Evolutionary conservation across 2,329 filamentous ascomycete genomes (phyloP).

Genomic region (Aspergillus tanneri): DNA sequence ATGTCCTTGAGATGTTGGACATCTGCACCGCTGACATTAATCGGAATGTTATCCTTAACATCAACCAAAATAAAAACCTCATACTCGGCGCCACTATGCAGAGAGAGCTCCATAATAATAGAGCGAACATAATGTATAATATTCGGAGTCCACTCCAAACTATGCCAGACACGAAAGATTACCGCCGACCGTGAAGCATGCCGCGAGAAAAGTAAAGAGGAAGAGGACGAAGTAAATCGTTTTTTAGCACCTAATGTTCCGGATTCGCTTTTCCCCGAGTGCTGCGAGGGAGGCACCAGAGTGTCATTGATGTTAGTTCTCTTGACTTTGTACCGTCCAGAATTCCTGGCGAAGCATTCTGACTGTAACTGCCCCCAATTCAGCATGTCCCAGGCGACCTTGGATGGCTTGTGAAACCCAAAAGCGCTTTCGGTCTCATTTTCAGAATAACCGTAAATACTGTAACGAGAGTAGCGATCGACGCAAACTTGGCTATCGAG

Average conservation of each 20-base stretch:
- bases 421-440: slow-evolving; percentile 18
- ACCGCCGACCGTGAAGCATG: slow-evolving; percentile 63
- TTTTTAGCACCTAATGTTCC: no score
- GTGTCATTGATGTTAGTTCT: no score
- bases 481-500: slow-evolving; percentile 66
- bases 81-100: slow-evolving; percentile 75
- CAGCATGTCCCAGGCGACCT: slow-evolving; percentile 58
- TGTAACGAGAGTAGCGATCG: slow-evolving; percentile 67
- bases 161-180: slow-evolving; percentile 78
- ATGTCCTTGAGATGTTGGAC: slow-evolving; percentile 57
- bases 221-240: no score
- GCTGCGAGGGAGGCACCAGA: no score
- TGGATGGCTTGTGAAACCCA: slow-evolving; percentile 12
- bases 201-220: background rate
- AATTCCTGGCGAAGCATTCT: slow-evolving; percentile 64
- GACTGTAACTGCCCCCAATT: slow-evolving; percentile 71
- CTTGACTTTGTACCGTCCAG: slow-evolving; percentile 56
- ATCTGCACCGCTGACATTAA: slow-evolving; percentile 65
- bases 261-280: no score
- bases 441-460: slow-evolving; percentile 50
- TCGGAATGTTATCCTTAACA: slow-evolving; percentile 69
- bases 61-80: slow-evolving; percentile 75
- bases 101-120: slow-evolving; percentile 74
- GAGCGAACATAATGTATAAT: slow-evolving; percentile 79
- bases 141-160: slow-evolving; percentile 74